Evolutionary conservation across 2,329 filamentous ascomycete genomes (phyloP).

Genomic region (Corniculantispora saksenae): DNA sequence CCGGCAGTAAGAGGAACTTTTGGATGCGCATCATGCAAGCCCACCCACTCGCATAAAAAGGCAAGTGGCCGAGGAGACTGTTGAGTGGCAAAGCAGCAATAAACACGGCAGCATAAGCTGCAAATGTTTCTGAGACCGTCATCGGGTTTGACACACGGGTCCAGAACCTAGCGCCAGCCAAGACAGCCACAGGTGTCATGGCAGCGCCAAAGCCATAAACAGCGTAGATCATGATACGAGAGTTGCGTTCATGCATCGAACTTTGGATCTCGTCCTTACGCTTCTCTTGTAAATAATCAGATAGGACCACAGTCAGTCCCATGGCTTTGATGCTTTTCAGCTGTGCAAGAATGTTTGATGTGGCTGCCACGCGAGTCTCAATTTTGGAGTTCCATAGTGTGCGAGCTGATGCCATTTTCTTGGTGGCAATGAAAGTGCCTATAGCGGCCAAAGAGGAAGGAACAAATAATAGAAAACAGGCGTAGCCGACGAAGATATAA

Average conservation of each 20-base stretch:
- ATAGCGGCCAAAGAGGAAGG: not conserved
- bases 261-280: not conserved
- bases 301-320: not conserved
- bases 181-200: not conserved
- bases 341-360: not conserved
- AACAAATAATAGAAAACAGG: not conserved
- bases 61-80: not conserved
- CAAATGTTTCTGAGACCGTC: not conserved
- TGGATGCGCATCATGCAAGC: not conserved
- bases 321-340: slow-evolving; percentile 2
- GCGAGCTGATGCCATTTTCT: not conserved
- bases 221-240: not conserved
- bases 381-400: not conserved
- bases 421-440: not conserved
- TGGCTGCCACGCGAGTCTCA: not conserved
- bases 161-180: slow-evolving; percentile 8
- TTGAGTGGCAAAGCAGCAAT: not conserved
- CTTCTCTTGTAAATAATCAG: not conserved
- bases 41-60: not conserved
- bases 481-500: not conserved
- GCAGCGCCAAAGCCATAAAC: slow-evolving; percentile 4
- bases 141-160: not conserved
- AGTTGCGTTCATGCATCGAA: not conserved
- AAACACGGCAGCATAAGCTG: not conserved
- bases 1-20: not conserved